Conservation (phyloP, 495 filamentous ascomycete species). For the Xylaria venustula region DNA sequence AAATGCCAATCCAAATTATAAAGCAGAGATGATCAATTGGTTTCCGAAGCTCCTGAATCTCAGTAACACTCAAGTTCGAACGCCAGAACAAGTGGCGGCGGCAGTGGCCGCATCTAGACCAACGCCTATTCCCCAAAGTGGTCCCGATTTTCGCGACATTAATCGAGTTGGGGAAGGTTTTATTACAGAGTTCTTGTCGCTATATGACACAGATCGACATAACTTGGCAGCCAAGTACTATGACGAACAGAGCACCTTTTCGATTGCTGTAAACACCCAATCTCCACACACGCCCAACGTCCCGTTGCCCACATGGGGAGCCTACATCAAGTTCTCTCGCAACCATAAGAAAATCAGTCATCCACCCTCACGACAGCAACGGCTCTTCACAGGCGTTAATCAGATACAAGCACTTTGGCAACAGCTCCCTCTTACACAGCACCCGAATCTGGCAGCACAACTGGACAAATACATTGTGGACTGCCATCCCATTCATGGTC, state of each 20-base stretch:
- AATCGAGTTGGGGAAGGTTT: conserved; percentile 72
- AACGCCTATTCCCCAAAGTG: conserved; percentile 64
- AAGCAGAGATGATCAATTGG: conserved; percentile 71
- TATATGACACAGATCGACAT: conserved; percentile 71
- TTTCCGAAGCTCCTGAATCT: conserved; percentile 74
- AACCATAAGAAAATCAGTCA: conserved; percentile 73
- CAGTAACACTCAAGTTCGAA: conserved; percentile 69
- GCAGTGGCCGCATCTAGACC: conserved; percentile 44
- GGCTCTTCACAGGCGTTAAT: conserved; percentile 61
- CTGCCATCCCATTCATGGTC: conserved; percentile 70
- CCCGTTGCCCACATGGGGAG: conserved; percentile 58
- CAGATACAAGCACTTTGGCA: conserved; percentile 70
- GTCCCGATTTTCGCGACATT: conserved; percentile 73
- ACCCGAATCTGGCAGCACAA: conserved; percentile 64
- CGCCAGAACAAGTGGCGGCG: conserved; percentile 61
- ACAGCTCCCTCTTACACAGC: conserved; percentile 68
- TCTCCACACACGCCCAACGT: conserved; percentile 52
- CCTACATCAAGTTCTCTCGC: conserved; percentile 75
- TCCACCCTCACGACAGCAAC: conserved; percentile 56
- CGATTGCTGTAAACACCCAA: conserved; percentile 65
- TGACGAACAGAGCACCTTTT: conserved; percentile 75
- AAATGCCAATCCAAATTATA: conserved; percentile 57
- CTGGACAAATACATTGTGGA: conserved; percentile 75
- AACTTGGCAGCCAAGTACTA: conserved; percentile 66
- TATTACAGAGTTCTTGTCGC: conserved; percentile 67